Base-by-base conservation (phyloP, 306 rosid species). In the Dicorynia guianensis region DNA sequence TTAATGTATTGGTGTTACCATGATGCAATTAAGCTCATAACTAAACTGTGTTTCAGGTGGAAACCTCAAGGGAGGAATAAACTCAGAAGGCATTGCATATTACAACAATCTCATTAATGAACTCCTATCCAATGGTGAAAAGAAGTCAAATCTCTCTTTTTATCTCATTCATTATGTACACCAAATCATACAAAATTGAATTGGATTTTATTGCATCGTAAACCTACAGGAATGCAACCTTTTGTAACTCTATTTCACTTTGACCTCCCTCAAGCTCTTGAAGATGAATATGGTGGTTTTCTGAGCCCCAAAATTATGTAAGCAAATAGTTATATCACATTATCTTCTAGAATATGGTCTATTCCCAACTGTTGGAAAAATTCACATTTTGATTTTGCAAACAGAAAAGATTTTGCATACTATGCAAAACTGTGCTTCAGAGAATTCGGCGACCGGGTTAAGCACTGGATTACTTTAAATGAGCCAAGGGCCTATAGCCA, bases 51-150 rank as follows among this genome's bases (percentile, higher is more conserved):
- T 63, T 55, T 34, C 36, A 90, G 96, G 82, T 30, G 96, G 96
- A 48, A 90, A 84, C 72, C 34, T 84, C 15, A 83, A 84, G 70
- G 91, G 91, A 7, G 96, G 96, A 36, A 58, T 86, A 62, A 87
- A 86, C 76, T 63, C 39, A 53, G 86, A 82, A 80, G 96, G 96
- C 25, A 56, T 90, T 10, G 11, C 46, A 15, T 90, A 82, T 82
- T 90, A 90, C 88, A 90, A 90, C 84, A 86, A 83, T 44, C 91
- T 88, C 65, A 84, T 82, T 61, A 82, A 90, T 63, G 87, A 84
- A 56, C 81, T 90, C 56, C 43, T 82, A 35, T 55, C 80, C 59
- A 84, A 81, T 30, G 93, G 96, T 89, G 4, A 46, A 14, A 40
- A 57, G 8, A 1, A 1, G 17, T 14, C 19, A 13, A n/a, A 62